Percentiles rank a stretch among this genome's conserved stretches.
Conservation (phyloP, 2,329 filamentous ascomycete species). For the Colletotrichum lentis region DNA sequence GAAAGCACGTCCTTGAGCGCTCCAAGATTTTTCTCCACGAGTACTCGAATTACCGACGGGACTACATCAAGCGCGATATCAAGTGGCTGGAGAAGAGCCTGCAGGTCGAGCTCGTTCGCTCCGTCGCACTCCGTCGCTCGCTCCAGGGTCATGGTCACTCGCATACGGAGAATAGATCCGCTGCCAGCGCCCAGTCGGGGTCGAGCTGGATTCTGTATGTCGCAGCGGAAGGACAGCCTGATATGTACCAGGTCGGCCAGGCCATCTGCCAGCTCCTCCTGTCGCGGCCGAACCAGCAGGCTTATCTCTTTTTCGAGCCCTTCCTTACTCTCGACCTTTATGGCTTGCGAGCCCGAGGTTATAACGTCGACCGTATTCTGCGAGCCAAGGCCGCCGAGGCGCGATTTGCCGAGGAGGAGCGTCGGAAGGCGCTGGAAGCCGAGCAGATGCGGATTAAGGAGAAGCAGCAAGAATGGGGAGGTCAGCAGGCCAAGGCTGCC, state of each 20-base stretch:
- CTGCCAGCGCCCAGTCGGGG: conserved; percentile 66
- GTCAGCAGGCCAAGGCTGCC: conserved; percentile 52
- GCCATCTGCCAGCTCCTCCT: conserved; percentile 84
- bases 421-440: conserved; percentile 75
- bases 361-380: conserved; percentile 95
- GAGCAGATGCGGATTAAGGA: conserved; percentile 74
- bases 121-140: conserved; percentile 79
- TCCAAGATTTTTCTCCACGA: conserved; percentile 90
- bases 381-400: conserved; percentile 87
- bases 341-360: conserved; percentile 84
- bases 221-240: conserved; percentile 70
- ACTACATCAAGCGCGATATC: conserved; percentile 84
- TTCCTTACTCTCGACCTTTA: conserved; percentile 86
- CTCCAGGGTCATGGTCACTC: conserved; percentile 74
- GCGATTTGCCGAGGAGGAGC: conserved; percentile 83
- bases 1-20: conserved; percentile 85
- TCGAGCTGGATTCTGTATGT: conserved; percentile 77
- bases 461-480: conserved; percentile 58
- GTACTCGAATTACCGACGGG: conserved; percentile 71
- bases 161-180: conserved; percentile 78
- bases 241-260: conserved; percentile 92
- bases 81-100: conserved; percentile 92
- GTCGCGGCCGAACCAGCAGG: conserved; percentile 83
- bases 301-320: conserved; percentile 89
- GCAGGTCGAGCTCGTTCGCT: conserved; percentile 77